phyloP scores from a whole-genome alignment of 176 grass and related monocot species.

The Hyparrhenia diplandra region DNA sequence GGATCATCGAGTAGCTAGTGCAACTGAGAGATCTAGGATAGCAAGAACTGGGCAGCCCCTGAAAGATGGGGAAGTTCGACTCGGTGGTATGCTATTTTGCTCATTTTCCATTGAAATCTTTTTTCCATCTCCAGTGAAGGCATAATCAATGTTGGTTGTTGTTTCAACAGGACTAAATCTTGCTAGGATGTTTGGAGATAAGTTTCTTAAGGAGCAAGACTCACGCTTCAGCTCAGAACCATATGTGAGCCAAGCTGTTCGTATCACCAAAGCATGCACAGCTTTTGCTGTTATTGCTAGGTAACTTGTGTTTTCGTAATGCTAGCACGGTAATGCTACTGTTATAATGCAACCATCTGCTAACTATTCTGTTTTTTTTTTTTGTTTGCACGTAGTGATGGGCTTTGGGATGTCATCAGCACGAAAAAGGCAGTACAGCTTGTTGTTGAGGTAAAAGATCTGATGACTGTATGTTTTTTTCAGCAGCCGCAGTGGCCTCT shows the following conservation, averaged over 20 bases:
- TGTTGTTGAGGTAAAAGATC: conserved; percentile 7
- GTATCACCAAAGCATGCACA: conserved; percentile 48
- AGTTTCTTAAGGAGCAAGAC: conserved; percentile 83
- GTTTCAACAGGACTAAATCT: conserved; percentile 72
- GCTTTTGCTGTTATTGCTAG: conserved; percentile 79
- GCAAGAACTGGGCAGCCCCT: conserved; percentile 57
- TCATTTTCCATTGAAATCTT: background rate
- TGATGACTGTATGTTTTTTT: no score
- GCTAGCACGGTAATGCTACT: background rate
- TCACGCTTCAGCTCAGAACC: conserved; percentile 80
- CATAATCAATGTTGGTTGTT: background rate
- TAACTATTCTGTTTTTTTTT: background rate
- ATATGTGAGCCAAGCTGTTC: conserved; percentile 63
- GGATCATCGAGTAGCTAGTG: conserved; percentile 77
- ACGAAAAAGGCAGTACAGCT: conserved; percentile 60
- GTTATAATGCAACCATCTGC: background rate
- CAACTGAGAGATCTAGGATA: conserved; percentile 62
- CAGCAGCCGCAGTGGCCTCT: background rate
- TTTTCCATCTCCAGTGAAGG: background rate
- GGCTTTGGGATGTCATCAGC: conserved; percentile 87
- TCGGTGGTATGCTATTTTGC: conserved; percentile 40
- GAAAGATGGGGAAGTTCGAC: conserved; percentile 71
- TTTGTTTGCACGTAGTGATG: conserved; percentile 50
- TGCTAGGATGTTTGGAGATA: conserved; percentile 79
- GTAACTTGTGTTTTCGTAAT: conserved; percentile 32